These are phyloP conservation scores for Fusarium verrucosum DNA, from an alignment of 2,329 filamentous ascomycete species.

Conservation along the genomic window DNA sequence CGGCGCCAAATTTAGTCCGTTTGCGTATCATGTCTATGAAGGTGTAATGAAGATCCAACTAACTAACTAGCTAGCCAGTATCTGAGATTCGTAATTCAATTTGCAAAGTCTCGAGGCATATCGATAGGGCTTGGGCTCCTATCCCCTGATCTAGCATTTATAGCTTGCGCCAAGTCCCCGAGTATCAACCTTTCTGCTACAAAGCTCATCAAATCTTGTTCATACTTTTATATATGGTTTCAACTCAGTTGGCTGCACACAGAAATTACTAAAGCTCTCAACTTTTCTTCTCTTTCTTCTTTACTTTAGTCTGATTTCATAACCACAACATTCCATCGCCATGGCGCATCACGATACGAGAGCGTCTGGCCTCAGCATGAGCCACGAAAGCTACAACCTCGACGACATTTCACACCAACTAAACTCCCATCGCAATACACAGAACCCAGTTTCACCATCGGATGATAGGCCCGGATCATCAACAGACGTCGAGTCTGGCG, in stretches of 20 bases:
- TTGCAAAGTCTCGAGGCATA: not conserved
- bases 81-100: conserved; percentile 11
- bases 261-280: not conserved
- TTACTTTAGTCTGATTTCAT: not conserved
- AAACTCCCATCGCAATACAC: not conserved
- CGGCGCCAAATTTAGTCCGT: conserved; percentile 5
- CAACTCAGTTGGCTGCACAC: not conserved
- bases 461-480: conserved; percentile 5
- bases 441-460: not conserved
- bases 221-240: not conserved
- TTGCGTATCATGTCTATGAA: conserved; percentile 17
- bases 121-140: not conserved
- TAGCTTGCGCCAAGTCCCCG: conserved; percentile 9
- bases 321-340: not conserved
- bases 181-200: not conserved
- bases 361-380: not conserved
- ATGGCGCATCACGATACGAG: not conserved
- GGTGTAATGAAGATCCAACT: conserved; percentile 22
- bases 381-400: conserved; percentile 15
- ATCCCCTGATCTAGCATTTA: conserved; percentile 9
- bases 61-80: no score
- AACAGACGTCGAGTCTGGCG: conserved; percentile 13
- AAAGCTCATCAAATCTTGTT: not conserved
- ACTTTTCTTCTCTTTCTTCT: not conserved
- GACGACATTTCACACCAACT: not conserved